Evolutionary conservation across 768 basidiomycete species (phyloP).

Genomic region (Boletales sp.): DNA sequence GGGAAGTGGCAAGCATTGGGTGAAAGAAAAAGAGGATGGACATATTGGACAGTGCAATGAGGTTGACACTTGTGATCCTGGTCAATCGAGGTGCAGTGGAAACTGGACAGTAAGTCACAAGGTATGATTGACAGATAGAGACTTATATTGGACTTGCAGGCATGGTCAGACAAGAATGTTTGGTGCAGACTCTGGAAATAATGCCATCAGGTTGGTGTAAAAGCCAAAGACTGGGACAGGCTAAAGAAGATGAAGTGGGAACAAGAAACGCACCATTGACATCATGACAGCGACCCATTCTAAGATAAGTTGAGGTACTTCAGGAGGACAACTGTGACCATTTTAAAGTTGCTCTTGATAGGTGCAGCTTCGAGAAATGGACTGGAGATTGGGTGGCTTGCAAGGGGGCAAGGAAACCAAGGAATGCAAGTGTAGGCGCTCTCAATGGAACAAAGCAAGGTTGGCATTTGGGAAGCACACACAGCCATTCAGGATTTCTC

Average conservation of each 20-base stretch:
- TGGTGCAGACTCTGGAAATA: conserved; percentile 88
- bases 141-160: conserved; percentile 80
- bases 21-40: conserved; percentile 21
- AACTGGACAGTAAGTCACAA: conserved; percentile 37
- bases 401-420: conserved; percentile 51
- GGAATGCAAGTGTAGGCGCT: conserved; percentile 70
- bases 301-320: conserved; percentile 94
- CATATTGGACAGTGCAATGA: conserved; percentile 90
- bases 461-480: conserved; percentile 84
- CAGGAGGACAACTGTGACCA: conserved; percentile 92
- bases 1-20: not conserved
- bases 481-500: conserved; percentile 79
- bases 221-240: conserved; percentile 81
- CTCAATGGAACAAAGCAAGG: conserved; percentile 73
- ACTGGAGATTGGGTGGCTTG: conserved; percentile 84
- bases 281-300: conserved; percentile 98
- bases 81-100: conserved; percentile 95
- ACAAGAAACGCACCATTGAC: conserved; percentile 56
- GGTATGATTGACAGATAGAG: not conserved
- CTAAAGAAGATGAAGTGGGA: too few relatives aligned
- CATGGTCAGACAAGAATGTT: conserved; percentile 89
- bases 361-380: conserved; percentile 94
- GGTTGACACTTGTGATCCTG: conserved; percentile 80
- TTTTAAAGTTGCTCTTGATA: conserved; percentile 98
- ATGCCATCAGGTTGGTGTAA: conserved; percentile 92